Base-by-base conservation (phyloP, 495 filamentous ascomycete species). In the Penicillium steckii region DNA sequence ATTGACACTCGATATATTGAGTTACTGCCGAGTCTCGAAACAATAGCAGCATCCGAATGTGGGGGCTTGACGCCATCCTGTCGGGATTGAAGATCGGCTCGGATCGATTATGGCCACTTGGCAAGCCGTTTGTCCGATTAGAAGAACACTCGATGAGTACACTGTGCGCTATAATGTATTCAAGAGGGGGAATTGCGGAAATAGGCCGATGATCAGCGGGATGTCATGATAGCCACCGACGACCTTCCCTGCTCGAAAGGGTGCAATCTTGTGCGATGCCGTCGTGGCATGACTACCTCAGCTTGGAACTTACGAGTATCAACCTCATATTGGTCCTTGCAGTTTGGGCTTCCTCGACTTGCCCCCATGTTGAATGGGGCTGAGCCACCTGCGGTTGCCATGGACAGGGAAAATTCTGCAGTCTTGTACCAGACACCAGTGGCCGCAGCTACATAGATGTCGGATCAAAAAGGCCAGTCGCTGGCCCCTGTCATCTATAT, bases 1-100 rank as follows among this genome's bases (percentile, higher is more conserved):
- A 41, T 41, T 41, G 38, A 9, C 38, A 17, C 38, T 41, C 33
- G n/a, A n/a, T n/a, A n/a, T n/a, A 23, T 42, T 33, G 52, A 37
- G 43, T n/a, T 7, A 18, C 15, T 35, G 41, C 50, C 55, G 41
- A 57, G 23, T 27, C 43, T 24, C 33, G 50, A 33, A n/a, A n/a
- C n/a, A n/a, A n/a, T n/a, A n/a, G n/a, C n/a, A 51, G 35, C 26
- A 42, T 53, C 46, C 50, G 33, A 37, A 24, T 47, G 56, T 51
- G 52, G 56, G 47, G 37, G 23, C 30, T 46, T 37, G 56, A 52
- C 52, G 52, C 52, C 44, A 52, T 59, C 46, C 52, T 52, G 56
- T 52, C 44, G 49, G 44, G 21, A 3, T 13, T 15, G n/a, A n/a
- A 44, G 27, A 47, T 15, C 46, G 25, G 30, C n/a, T 45, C 51